Conservation (phyloP, 805 yeast genomes). For the Ogataea kodamae region DNA sequence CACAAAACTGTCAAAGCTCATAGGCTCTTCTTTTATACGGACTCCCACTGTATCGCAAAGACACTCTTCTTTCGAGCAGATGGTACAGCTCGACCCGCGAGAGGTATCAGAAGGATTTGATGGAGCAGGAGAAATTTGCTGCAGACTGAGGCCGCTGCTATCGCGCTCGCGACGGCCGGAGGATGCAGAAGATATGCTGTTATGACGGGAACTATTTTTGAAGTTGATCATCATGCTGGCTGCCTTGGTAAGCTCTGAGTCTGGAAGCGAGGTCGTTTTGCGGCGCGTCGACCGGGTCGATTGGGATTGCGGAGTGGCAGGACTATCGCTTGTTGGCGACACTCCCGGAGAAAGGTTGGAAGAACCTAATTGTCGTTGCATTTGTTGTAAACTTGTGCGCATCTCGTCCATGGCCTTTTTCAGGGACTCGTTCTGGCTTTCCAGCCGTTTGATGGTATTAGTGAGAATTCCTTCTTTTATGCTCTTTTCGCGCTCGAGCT, state of each 20-base stretch:
- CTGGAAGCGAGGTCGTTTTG: slow-evolving; percentile 11
- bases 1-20: slow-evolving; percentile 33
- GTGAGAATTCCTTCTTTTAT: slow-evolving; percentile 52
- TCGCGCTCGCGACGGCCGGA: slow-evolving; percentile 12
- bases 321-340: slow-evolving; percentile 17
- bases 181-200: slow-evolving; percentile 23
- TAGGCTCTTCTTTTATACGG: slow-evolving; percentile 24
- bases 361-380: slow-evolving; percentile 17
- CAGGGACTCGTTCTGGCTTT: slow-evolving; percentile 43
- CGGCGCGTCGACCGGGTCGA: slow-evolving; percentile 6
- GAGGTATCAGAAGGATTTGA: slow-evolving; percentile 44
- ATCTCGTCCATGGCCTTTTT: slow-evolving; percentile 42
- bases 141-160: slow-evolving; percentile 10
- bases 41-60: slow-evolving; percentile 56
- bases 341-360: slow-evolving; percentile 10
- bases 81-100: slow-evolving; percentile 43
- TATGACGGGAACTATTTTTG: slow-evolving; percentile 26
- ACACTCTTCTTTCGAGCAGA: slow-evolving; percentile 68
- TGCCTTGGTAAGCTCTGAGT: slow-evolving; percentile 25
- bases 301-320: slow-evolving; percentile 20
- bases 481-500: slow-evolving; percentile 64
- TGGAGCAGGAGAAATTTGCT: slow-evolving; percentile 47
- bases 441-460: slow-evolving; percentile 48
- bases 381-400: slow-evolving; percentile 22
- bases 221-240: slow-evolving; percentile 31